Percentiles rank a stretch among this genome's conserved stretches.
Evolutionary conservation across 129 eudicot genomes (phyloP).

Genomic region (Flaveria trinervia): DNA sequence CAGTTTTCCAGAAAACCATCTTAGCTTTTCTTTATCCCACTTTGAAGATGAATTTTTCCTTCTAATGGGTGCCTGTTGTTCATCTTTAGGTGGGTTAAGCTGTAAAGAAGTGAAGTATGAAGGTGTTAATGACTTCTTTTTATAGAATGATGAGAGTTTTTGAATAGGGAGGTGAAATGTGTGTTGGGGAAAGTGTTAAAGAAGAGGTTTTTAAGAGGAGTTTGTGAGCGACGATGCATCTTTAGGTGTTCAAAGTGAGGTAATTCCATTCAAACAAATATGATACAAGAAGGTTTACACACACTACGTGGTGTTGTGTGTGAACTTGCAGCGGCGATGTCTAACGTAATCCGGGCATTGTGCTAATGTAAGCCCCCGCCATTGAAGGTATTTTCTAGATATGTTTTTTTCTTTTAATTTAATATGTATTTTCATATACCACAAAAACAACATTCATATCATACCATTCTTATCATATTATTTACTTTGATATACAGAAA

Average conservation of each 20-base stretch:
- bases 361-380: constrained; percentile 26
- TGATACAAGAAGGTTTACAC: constrained; percentile 8
- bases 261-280: constrained; percentile 32
- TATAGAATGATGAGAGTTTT: constrained; percentile 9
- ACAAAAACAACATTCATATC: no score
- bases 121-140: constrained; percentile 15
- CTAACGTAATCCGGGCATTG: constrained; percentile 7
- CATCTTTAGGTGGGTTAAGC: constrained; percentile 8
- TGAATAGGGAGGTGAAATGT: no score
- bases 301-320: constrained; percentile 22
- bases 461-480: no score
- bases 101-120: constrained; percentile 30
- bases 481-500: no score
- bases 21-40: constrained; percentile 39
- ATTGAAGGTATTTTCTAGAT: neutral
- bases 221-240: constrained; percentile 33
- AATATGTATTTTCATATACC: no score
- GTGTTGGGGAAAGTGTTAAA: constrained; percentile 12
- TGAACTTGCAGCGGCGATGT: constrained; percentile 10
- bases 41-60: constrained; percentile 1
- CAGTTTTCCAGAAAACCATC: constrained; percentile 37
- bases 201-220: constrained; percentile 24
- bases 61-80: constrained; percentile 15
- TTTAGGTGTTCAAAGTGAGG: constrained; percentile 24
- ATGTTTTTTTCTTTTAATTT: neutral